Evolutionary conservation across 2,329 filamentous ascomycete genomes (phyloP), one percentile per base, ranked within the genome.

Genomic region (Xylaria hypoxylon): DNA sequence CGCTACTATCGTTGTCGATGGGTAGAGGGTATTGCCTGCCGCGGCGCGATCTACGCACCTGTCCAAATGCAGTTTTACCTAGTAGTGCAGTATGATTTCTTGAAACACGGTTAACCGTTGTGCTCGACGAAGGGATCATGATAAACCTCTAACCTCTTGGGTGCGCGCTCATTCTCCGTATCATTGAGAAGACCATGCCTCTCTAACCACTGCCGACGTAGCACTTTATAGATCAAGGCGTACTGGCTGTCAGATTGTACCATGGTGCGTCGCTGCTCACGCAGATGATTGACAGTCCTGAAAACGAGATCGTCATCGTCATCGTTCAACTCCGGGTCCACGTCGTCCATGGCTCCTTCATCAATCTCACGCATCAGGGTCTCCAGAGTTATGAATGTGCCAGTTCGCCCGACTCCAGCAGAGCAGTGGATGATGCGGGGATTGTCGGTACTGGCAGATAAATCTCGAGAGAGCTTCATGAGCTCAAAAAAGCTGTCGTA

Each of bases 371-470:
- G 86, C 69, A 97, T 85, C 28, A 99, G 87, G 78, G 96, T 93
- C 79, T 98, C 96, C n/a, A 99, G 86, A 1, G 93, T 92, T 74
- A 99, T 97, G 77, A 98, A 99, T 0, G 96, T 98, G 38, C 96
- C 96, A 7, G 92, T 97, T 62, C 96, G 89, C 13, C 96, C 96
- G 15, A 99, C 95, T 44, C 96, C 96, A 7, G 96, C 96, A 76
- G 93, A 97, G 82, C 92, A 94, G 79, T 94, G 92, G 11, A 94
- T 87, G 65, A 98, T 90, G 62, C 95, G 90, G 4, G 95, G 92
- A 73, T 92, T 94, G 24, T 83, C 79, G 6, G 83, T 81, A 7
- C 81, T 80, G 1, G 81, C 80, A 40, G 86, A 86, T 76, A 86
- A 87, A 68, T 86, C 81, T 24, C 86, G 84, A 1, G 91, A 92